phyloP scores from a whole-genome alignment of 2,329 filamentous ascomycete genomes.

The Aspergillus phoenicis region DNA sequence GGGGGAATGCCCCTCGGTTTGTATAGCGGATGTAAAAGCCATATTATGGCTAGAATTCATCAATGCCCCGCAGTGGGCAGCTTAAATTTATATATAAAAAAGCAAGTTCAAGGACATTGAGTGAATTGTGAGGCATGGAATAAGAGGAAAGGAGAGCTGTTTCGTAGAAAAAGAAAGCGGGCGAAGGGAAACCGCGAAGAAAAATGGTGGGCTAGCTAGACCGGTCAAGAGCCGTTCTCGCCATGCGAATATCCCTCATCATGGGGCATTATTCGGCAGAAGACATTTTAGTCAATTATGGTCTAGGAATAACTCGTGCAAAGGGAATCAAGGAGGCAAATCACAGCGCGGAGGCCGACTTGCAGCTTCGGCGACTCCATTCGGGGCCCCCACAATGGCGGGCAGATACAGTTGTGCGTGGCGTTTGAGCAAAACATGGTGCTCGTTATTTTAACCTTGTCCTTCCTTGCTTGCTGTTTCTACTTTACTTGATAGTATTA shows the following conservation, averaged over 20 bases:
- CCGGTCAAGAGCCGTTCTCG: constrained; percentile 4
- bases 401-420: background rate
- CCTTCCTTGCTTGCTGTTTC: background rate
- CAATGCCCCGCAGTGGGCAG: background rate
- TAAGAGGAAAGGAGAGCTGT: background rate
- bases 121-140: background rate
- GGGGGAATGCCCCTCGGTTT: constrained; percentile 19
- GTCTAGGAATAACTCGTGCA: background rate
- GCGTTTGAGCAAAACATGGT: background rate
- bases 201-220: constrained; percentile 9
- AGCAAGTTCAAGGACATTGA: background rate
- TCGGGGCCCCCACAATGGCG: constrained; percentile 4
- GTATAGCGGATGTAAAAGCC: constrained; percentile 19
- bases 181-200: constrained; percentile 1
- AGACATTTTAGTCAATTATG: background rate
- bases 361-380: constrained; percentile 2
- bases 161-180: background rate
- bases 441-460: background rate
- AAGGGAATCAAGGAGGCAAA: constrained; percentile 3
- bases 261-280: constrained; percentile 1
- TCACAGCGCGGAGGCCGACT: background rate
- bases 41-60: background rate
- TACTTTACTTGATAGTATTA: background rate
- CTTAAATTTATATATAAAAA: background rate
- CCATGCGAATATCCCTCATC: constrained; percentile 1